Evolutionary conservation across 352 stramenopile species (phyloP).

Genomic region (Detonula confervacea): DNA sequence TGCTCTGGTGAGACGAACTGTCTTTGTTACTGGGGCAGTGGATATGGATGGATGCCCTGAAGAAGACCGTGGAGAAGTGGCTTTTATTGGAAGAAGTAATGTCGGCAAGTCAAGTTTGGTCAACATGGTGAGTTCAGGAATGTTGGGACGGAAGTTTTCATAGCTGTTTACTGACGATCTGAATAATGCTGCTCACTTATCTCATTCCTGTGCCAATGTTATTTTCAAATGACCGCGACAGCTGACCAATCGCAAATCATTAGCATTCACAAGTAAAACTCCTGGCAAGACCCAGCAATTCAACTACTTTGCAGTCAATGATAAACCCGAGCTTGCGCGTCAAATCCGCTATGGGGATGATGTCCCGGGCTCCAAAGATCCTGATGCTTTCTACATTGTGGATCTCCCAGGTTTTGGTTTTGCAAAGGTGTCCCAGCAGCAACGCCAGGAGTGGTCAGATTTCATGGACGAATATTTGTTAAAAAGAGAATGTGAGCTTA

Average conservation of each 20-base stretch:
- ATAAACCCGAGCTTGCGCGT: conserved; percentile 82
- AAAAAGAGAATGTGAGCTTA: conserved; percentile 56
- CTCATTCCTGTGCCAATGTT: too few relatives aligned
- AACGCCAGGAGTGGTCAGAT: conserved; percentile 79
- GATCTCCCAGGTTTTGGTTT: conserved; percentile 88
- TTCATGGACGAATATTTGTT: conserved; percentile 86
- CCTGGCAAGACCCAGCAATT: conserved; percentile 88
- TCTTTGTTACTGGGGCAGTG: conserved; percentile 84
- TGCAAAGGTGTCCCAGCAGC: conserved; percentile 82
- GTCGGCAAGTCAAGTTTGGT: conserved; percentile 84
- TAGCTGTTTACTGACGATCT: too few relatives aligned
- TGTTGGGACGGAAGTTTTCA: too few relatives aligned
- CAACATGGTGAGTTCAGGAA: conserved; percentile 82
- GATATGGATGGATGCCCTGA: conserved; percentile 72
- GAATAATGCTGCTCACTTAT: too few relatives aligned
- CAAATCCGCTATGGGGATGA: conserved; percentile 83
- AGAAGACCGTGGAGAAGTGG: conserved; percentile 79
- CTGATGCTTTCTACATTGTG: conserved; percentile 87
- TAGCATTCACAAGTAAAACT: conserved; percentile 87
- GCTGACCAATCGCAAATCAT: conserved; percentile 84
- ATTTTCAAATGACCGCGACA: conserved; percentile 31
- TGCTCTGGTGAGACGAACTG: conserved; percentile 73
- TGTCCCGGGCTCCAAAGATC: conserved; percentile 74
- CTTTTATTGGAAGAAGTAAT: conserved; percentile 85
- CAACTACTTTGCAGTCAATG: conserved; percentile 89